These are phyloP conservation scores for Ascomycota sp. DNA, from an alignment of 2,329 filamentous ascomycete genomes.

Conservation along the genomic window DNA sequence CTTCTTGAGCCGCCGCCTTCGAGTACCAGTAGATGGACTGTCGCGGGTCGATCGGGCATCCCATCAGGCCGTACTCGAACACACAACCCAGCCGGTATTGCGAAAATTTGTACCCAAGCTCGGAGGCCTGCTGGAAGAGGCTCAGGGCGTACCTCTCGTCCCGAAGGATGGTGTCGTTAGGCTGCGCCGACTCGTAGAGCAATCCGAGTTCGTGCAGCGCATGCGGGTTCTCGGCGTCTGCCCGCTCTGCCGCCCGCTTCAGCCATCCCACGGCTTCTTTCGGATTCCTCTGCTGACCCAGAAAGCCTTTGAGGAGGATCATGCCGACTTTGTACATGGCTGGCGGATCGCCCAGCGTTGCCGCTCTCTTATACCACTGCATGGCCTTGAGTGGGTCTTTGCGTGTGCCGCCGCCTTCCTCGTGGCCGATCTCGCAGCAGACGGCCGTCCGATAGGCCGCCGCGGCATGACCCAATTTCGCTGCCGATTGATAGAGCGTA, in stretches of 20 bases:
- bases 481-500: slow-evolving; percentile 77
- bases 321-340: slow-evolving; percentile 99
- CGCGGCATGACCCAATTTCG: slow-evolving; percentile 68
- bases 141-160: slow-evolving; percentile 68
- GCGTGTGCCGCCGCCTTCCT: slow-evolving; percentile 82
- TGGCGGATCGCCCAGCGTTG: slow-evolving; percentile 71
- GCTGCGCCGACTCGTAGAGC: slow-evolving; percentile 40
- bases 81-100: slow-evolving; percentile 78
- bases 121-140: slow-evolving; percentile 68
- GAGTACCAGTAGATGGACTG: slow-evolving; percentile 89
- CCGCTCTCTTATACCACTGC: slow-evolving; percentile 93
- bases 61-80: slow-evolving; percentile 75
- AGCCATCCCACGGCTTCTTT: slow-evolving; percentile 81
- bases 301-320: slow-evolving; percentile 78
- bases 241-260: slow-evolving; percentile 75
- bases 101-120: slow-evolving; percentile 84
- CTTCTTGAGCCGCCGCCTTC: slow-evolving; percentile 72
- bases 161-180: slow-evolving; percentile 53
- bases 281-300: slow-evolving; percentile 70
- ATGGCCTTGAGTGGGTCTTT: slow-evolving; percentile 85
- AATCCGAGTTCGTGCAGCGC: slow-evolving; percentile 74
- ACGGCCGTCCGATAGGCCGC: slow-evolving; percentile 90
- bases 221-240: slow-evolving; percentile 80
- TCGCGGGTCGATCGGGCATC: slow-evolving; percentile 63
- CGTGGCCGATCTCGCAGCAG: slow-evolving; percentile 88